Conservation (phyloP, 805 yeast species). For the Barnettozyma californica region DNA sequence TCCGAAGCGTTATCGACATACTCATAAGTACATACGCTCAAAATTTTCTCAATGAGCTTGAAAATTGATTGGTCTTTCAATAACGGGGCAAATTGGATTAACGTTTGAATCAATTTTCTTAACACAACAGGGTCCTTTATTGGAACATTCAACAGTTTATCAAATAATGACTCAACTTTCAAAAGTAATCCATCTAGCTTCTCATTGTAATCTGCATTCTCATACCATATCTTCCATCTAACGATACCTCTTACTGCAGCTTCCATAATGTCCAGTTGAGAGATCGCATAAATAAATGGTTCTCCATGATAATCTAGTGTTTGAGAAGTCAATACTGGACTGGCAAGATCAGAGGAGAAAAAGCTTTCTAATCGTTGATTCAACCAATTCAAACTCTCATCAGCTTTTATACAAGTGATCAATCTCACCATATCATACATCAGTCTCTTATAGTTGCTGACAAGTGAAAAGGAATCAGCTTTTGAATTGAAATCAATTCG, state of each 20-base stretch:
- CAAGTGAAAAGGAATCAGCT: conserved; percentile 72
- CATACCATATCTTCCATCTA: conserved; percentile 94
- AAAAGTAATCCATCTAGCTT: conserved; percentile 46
- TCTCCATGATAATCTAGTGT: conserved; percentile 53
- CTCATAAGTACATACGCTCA: conserved; percentile 78
- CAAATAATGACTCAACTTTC: conserved; percentile 65
- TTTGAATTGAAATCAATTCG: conserved; percentile 86
- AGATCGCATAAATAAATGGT: conserved; percentile 68
- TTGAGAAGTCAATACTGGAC: conserved; percentile 49
- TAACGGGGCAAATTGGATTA: conserved; percentile 90
- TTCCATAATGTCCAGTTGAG: conserved; percentile 84
- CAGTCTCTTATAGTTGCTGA: conserved; percentile 74
- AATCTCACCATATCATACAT: conserved; percentile 89
- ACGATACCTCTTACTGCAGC: conserved; percentile 88
- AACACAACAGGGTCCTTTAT: conserved; percentile 75
- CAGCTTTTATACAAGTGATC: conserved; percentile 79
- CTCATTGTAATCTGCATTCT: conserved; percentile 45
- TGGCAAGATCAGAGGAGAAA: conserved; percentile 67
- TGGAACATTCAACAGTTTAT: conserved; percentile 67
- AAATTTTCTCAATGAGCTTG: conserved; percentile 76
- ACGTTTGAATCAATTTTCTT: conserved; percentile 82
- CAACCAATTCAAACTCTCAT: conserved; percentile 77
- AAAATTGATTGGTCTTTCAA: conserved; percentile 81
- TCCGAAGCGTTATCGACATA: conserved; percentile 64
- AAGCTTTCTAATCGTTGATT: conserved; percentile 66